phyloP scores from a whole-genome alignment of 495 filamentous ascomycete genomes.

The Penicillium dipodomyicola region DNA sequence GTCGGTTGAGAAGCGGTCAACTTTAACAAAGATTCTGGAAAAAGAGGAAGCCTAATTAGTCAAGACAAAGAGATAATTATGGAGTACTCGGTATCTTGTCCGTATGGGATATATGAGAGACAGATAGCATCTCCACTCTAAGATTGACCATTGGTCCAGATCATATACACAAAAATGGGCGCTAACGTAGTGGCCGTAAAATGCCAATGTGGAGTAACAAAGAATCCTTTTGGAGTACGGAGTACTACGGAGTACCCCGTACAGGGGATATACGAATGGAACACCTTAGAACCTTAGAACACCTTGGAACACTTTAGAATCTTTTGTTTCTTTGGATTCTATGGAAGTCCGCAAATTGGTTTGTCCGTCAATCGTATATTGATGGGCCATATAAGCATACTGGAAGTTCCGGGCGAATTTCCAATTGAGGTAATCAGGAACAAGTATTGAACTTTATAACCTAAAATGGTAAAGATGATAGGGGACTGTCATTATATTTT shows the following conservation, averaged over 20 bases:
- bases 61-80: neutral
- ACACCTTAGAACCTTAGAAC: neutral
- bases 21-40: slow-evolving; percentile 2
- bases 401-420: neutral
- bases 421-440: slow-evolving; percentile 3
- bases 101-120: neutral
- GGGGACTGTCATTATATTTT: neutral
- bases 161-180: neutral
- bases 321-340: neutral
- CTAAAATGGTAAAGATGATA: too few relatives aligned
- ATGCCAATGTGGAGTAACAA: slow-evolving; percentile 6
- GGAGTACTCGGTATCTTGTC: too few relatives aligned
- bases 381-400: neutral
- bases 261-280: neutral
- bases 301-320: neutral
- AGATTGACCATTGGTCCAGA: neutral
- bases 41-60: slow-evolving; percentile 2
- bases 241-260: too few relatives aligned
- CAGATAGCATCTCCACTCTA: neutral
- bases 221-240: neutral
- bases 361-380: neutral
- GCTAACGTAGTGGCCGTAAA: slow-evolving; percentile 6
- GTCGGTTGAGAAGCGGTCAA: slow-evolving; percentile 28
- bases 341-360: slow-evolving; percentile 4
- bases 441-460: neutral